Percentiles rank a stretch among this genome's conserved stretches.
phyloP scores from a whole-genome alignment of 2,329 filamentous ascomycete species.

The Arthrobotrys megalospora region DNA sequence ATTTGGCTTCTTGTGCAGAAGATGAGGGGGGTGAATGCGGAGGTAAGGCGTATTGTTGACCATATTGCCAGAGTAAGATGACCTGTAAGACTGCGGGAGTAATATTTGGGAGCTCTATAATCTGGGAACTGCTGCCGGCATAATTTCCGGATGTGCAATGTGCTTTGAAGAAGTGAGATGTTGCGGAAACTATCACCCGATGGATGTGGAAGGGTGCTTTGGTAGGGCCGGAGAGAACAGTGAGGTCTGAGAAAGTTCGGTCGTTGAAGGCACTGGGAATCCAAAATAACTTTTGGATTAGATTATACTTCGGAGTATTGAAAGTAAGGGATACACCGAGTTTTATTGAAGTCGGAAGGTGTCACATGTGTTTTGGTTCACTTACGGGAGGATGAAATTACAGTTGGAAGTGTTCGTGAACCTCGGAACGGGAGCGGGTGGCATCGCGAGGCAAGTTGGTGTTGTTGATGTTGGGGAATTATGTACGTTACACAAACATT shows the following conservation, averaged over 20 bases:
- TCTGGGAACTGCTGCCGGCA: not conserved
- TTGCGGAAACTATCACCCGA: conserved; percentile 9
- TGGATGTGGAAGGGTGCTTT: conserved; percentile 10
- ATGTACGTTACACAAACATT: not conserved
- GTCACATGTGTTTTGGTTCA: conserved; percentile 10
- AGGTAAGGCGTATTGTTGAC: conserved; percentile 17
- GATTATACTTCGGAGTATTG: not conserved
- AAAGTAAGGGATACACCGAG: conserved; percentile 17
- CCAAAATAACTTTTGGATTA: not conserved
- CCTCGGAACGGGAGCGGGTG: not conserved
- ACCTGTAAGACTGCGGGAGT: conserved; percentile 6
- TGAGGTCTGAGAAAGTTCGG: conserved; percentile 25
- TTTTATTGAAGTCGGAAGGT: conserved; percentile 23
- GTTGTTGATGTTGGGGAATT: conserved; percentile 20
- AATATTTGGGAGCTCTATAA: conserved; percentile 6
- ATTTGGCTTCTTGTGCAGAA: not conserved
- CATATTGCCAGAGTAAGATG: conserved; percentile 16
- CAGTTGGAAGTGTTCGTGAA: not conserved
- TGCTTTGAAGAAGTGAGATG: conserved; percentile 19
- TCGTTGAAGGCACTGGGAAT: conserved; percentile 18
- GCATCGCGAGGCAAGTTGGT: not conserved
- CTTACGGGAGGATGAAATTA: conserved; percentile 11
- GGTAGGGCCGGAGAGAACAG: conserved; percentile 4
- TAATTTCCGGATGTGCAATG: not conserved
- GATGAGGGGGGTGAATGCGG: not conserved